A percentile compares a stretch with the other conserved stretches of the same genome.
These are phyloP conservation scores for Blastobotrys serpentis DNA, from an alignment of 1,139 yeast species.

Conservation along the genomic window DNA sequence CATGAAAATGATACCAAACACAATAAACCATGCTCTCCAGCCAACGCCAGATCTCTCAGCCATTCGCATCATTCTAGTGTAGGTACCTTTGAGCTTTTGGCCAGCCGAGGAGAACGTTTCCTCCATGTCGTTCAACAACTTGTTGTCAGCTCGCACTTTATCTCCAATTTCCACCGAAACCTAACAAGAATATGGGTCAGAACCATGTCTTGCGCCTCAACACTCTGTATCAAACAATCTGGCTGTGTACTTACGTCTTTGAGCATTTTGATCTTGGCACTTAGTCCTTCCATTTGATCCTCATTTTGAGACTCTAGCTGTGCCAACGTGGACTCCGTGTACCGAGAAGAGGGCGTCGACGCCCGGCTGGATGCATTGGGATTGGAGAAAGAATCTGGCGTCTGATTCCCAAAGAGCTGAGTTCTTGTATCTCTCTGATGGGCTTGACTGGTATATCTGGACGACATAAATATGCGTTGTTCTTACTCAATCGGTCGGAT, in stretches of 20 bases:
- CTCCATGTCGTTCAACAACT: conserved; percentile 58
- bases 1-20: conserved; percentile 60
- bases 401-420: conserved; percentile 38
- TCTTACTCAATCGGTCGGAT: no score
- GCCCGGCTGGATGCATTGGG: conserved; percentile 27
- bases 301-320: conserved; percentile 80
- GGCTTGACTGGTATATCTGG: conserved; percentile 31
- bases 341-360: conserved; percentile 17
- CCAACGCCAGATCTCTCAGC: conserved; percentile 79
- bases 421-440: conserved; percentile 39
- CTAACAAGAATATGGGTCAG: conserved; percentile 17
- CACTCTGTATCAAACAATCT: no score
- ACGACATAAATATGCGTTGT: not conserved
- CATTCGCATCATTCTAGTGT: conserved; percentile 73
- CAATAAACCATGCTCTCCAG: conserved; percentile 73
- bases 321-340: conserved; percentile 56
- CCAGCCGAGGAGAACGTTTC: conserved; percentile 49
- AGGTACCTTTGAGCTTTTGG: conserved; percentile 59
- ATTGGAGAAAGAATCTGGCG: conserved; percentile 20
- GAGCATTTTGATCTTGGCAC: conserved; percentile 65
- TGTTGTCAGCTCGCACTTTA: conserved; percentile 73
- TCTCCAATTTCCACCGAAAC: conserved; percentile 76
- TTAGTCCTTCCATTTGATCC: conserved; percentile 68
- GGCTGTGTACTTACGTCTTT: conserved; percentile 51
- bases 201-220: no score